These are phyloP conservation scores for Exophiala sp. DNA, from an alignment of 2,329 filamentous ascomycete genomes.

Conservation along the genomic window DNA sequence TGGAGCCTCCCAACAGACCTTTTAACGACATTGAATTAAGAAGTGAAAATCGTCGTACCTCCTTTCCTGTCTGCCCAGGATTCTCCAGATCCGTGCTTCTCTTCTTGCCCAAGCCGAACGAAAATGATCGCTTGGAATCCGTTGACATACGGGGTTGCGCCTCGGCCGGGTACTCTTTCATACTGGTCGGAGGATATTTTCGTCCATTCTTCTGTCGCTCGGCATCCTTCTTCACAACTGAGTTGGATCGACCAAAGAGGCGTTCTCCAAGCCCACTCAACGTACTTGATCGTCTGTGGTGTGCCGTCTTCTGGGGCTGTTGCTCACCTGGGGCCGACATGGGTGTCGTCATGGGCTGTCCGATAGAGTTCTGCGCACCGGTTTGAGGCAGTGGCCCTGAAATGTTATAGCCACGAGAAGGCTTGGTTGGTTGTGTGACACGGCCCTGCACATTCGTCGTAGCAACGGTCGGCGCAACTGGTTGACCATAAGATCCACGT, in stretches of 20 bases:
- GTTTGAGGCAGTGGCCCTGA: conserved; percentile 63
- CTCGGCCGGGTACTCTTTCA: conserved; percentile 65
- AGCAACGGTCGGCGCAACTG: conserved; percentile 79
- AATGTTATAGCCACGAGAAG: conserved; percentile 66
- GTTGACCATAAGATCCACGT: conserved; percentile 80
- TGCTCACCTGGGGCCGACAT: conserved; percentile 54
- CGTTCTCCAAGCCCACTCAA: conserved; percentile 80
- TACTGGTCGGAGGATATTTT: conserved; percentile 86
- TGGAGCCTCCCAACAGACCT: conserved; percentile 59
- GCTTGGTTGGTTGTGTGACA: conserved; percentile 72
- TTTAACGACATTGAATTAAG: conserved; percentile 63
- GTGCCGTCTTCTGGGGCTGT: conserved; percentile 36
- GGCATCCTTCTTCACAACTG: conserved; percentile 39
- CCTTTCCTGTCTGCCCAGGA: conserved; percentile 55
- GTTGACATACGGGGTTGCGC: conserved; percentile 61
- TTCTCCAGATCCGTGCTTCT: conserved; percentile 65
- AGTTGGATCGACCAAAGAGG: conserved; percentile 78
- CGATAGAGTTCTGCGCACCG: conserved; percentile 51
- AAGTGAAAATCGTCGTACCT: conserved; percentile 64
- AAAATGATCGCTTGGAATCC: conserved; percentile 72
- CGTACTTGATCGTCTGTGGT: conserved; percentile 68
- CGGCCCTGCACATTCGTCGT: conserved; percentile 85
- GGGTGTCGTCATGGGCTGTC: conserved; percentile 56
- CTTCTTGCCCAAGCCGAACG: conserved; percentile 67
- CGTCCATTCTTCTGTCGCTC: conserved; percentile 52